Evolutionary conservation across 176 grass and related monocot genomes (phyloP).

Genomic region (Eremochloa ophiuroides): DNA sequence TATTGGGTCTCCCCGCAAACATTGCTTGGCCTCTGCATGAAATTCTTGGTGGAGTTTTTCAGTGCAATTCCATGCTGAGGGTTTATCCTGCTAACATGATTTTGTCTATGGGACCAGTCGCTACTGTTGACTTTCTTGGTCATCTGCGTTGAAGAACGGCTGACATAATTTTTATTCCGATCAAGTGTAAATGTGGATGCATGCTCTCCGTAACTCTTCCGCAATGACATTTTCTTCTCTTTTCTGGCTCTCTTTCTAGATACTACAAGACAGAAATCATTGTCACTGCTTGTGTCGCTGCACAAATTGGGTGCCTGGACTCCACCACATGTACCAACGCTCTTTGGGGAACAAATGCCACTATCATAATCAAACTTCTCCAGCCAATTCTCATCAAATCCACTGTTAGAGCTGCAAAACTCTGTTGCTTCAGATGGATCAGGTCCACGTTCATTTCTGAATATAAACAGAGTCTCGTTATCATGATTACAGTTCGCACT

Average conservation of each 20-base stretch:
- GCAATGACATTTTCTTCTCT: conserved; percentile 40
- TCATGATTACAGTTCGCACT: conserved; percentile 34
- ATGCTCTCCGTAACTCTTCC: conserved; percentile 26
- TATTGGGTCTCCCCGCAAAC: background rate
- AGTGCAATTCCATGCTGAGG: conserved; percentile 24
- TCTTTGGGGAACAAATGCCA: conserved; percentile 36
- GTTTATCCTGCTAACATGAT: conserved; percentile 24
- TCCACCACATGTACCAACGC: background rate
- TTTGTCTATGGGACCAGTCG: conserved; percentile 10
- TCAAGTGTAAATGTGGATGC: background rate
- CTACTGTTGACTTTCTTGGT: conserved; percentile 29
- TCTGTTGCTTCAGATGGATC: conserved; percentile 5
- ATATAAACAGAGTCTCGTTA: background rate
- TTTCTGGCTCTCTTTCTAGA: conserved; percentile 68
- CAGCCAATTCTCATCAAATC: conserved; percentile 30
- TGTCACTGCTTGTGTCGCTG: conserved; percentile 30
- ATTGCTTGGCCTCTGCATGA: conserved; percentile 7
- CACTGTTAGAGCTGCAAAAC: conserved; percentile 16
- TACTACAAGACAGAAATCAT: conserved; percentile 58
- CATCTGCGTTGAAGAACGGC: conserved; percentile 29
- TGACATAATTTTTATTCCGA: conserved; percentile 28
- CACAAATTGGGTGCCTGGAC: conserved; percentile 6
- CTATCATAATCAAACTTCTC: conserved; percentile 24
- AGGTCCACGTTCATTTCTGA: conserved; percentile 33
- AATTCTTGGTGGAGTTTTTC: conserved; percentile 29